Base-by-base conservation (phyloP, 495 filamentous ascomycete genomes). In the Neurospora sp. region DNA sequence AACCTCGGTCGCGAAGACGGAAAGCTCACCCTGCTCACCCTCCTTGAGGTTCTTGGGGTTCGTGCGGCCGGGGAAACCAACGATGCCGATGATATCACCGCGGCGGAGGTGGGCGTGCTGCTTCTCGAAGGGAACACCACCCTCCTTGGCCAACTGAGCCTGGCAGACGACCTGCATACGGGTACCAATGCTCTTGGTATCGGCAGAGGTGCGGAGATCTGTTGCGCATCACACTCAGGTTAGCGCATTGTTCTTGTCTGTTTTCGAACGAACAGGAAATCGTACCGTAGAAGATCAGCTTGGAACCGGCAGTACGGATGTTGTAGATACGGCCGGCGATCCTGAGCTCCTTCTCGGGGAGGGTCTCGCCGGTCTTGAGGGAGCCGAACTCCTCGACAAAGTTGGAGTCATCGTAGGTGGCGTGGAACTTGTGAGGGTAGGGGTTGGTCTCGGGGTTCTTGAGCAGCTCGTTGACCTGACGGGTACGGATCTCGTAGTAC, bases 341-440 rank as follows among this genome's bases (percentile, higher is more conserved):
- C 46, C 89, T 88, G 73, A 98, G 85, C 76, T 88, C 87, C 72
- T 89, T 85, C 74, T 93, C 91, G 79, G 91, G 87, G 80, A 88
- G 87, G 71, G 89, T 85, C 84, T 98, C 94, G 80, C 96, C 96
- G 76, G 93, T 96, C 85, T 91, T 91, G 78, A 98, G 90, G 70
- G 88, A 81, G 70, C 87, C 86, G 78, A 93, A 95, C 39, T 93
- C 85, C 76, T 91, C 86, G 76, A 93, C 83, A 83, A 96, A 95
- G 66, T 94, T 88, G 74, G 87, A 83, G 71, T 97, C 85, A 76
- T 94, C 91, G 76, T 90, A 91, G 77, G 90, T 93, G 81, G 93
- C 90, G 62, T 94, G 86, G 88, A 98, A 98, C 87, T 98, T 98
- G 90, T 99, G 96, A 11, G 96, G 96, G 82, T 97, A 98, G 20